These are phyloP conservation scores for Leersia perrieri DNA, from an alignment of 176 grass and related monocot species.

Conservation along the genomic window DNA sequence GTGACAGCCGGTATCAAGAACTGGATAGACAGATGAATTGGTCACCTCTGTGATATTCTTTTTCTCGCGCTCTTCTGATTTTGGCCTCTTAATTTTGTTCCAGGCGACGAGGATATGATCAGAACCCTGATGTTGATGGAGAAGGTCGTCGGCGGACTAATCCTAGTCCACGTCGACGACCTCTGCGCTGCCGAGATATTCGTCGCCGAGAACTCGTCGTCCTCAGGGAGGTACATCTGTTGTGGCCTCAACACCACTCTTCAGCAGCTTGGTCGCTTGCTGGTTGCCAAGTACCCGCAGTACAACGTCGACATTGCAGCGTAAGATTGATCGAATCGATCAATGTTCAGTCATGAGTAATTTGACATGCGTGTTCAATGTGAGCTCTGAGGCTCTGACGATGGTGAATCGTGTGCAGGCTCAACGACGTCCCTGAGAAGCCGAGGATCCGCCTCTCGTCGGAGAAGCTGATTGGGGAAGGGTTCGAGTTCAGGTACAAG, in stretches of 20 bases:
- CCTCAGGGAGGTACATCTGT: constrained; percentile 43
- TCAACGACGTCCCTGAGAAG: neutral
- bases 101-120: neutral
- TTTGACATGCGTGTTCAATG: no score
- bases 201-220: constrained; percentile 11
- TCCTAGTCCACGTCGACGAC: constrained; percentile 45
- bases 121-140: constrained; percentile 5
- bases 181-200: constrained; percentile 44
- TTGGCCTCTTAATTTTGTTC: neutral
- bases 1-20: no score
- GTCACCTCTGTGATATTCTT: no score
- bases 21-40: no score
- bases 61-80: no score
- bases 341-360: no score
- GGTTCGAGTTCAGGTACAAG: neutral
- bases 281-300: constrained; percentile 37
- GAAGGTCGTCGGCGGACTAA: neutral
- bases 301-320: constrained; percentile 6
- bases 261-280: constrained; percentile 9
- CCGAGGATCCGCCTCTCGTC: neutral
- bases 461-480: constrained; percentile 1
- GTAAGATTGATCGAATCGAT: no score
- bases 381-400: no score
- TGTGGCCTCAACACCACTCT: constrained; percentile 18
- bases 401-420: no score